Conservation (phyloP, 2,329 filamentous ascomycete genomes). For the Sarocladium strictum region DNA sequence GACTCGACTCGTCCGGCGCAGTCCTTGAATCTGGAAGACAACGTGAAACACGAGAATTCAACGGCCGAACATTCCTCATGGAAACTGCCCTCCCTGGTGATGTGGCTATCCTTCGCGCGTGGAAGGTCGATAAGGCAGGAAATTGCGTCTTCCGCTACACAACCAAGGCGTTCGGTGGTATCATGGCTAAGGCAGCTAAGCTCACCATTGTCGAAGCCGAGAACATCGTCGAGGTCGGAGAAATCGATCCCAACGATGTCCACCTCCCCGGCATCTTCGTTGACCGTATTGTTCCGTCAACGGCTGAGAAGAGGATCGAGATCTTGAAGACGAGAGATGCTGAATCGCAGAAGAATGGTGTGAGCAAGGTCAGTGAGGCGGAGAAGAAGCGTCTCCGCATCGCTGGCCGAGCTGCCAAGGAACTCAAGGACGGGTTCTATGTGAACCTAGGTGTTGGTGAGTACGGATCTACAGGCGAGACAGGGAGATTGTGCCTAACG, state of each 20-base stretch:
- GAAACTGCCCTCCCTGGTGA: slow-evolving; percentile 72
- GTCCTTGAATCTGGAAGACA: slow-evolving; percentile 59
- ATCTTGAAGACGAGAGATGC: slow-evolving; percentile 52
- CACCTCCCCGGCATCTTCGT: slow-evolving; percentile 80
- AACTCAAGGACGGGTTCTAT: slow-evolving; percentile 75
- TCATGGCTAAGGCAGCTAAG: slow-evolving; percentile 77
- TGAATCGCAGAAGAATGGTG: slow-evolving; percentile 25
- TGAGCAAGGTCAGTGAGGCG: slow-evolving; percentile 34
- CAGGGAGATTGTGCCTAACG: slow-evolving; percentile 2
- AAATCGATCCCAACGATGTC: slow-evolving; percentile 66
- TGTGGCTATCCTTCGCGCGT: slow-evolving; percentile 70
- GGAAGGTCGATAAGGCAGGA: slow-evolving; percentile 69
- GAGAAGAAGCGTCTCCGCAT: slow-evolving; percentile 62
- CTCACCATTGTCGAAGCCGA: slow-evolving; percentile 81
- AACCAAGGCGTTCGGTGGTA: slow-evolving; percentile 66
- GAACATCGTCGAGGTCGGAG: slow-evolving; percentile 70
- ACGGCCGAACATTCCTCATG: slow-evolving; percentile 68
- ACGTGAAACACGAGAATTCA: slow-evolving; percentile 69
- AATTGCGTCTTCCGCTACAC: slow-evolving; percentile 79
- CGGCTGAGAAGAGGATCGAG: slow-evolving; percentile 66
- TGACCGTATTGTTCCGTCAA: slow-evolving; percentile 72
- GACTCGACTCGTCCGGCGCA: slow-evolving; percentile 51
- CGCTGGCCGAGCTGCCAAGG: slow-evolving; percentile 69
- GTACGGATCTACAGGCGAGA: too few species aligned
- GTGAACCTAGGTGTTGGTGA: slow-evolving; percentile 65